Base-by-base conservation (phyloP, 441 rosid genomes). In the Pelargonium citronellum region DNA sequence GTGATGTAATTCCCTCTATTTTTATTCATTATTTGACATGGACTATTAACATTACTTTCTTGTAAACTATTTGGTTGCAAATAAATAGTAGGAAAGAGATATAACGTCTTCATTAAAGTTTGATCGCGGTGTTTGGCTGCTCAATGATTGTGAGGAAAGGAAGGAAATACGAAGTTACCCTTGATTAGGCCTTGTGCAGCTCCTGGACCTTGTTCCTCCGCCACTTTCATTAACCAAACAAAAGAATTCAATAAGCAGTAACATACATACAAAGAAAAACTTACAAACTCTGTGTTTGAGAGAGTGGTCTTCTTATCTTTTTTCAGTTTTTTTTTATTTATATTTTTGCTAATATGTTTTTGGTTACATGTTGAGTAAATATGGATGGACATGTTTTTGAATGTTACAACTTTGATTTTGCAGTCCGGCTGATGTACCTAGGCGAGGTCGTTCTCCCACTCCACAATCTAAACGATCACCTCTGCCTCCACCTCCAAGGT, bases 401-500 rank as follows among this genome's bases (percentile, higher is more conserved):
- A 22, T 6, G 39, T 17, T 12, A 60, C 43, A 47, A 22, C 16
- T 7, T 64, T 62, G 1, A 49, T 66, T 67, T 70, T 27, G 64
- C 79, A 90, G 96, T 68, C 81, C 94, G 62, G 73, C 75, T 51
- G 87, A 78, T 27, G 82, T 72, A 16, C 84, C 78, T 71, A 85
- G 74, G 79, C 83, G 91, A 63, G 96, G 89, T 43, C 94, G 87
- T 67, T 90, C 95, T 61, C 91, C 97, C 27, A 82, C 79, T 0
- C 83, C 90, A 22, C 90, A 71, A 69, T 65, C 90, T 44, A 91
- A 79, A 78, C 83, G 85, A 69, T 73, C 58, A 51, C 58, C 19
- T 51, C 58, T 81, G 58, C 87, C 92, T 77, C 88, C 97, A 9
- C 89, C 92, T 53, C 81, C 87, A 12, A 92, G 88, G 99, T 95